These are phyloP conservation scores for Myochromella boudieri DNA, from an alignment of 768 basidiomycete species.

Conservation along the genomic window DNA sequence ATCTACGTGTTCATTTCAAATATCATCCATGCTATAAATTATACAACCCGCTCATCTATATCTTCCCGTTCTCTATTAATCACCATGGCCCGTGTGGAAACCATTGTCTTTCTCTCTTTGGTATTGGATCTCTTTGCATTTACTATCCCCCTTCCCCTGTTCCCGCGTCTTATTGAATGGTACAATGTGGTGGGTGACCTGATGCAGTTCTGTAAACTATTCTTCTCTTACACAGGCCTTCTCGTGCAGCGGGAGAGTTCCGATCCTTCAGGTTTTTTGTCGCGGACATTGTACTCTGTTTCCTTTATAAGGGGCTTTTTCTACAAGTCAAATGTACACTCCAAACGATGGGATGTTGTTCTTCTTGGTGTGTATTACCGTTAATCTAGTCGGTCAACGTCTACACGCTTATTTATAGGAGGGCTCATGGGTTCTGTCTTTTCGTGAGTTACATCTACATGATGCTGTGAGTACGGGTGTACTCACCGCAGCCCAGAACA, in stretches of 20 bases:
- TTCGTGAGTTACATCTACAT: slow-evolving; percentile 56
- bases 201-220: not conserved
- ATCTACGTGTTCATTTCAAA: too few relatives aligned
- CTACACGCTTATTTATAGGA: slow-evolving; percentile 35
- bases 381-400: not conserved
- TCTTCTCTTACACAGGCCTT: slow-evolving; percentile 4
- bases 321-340: slow-evolving; percentile 56
- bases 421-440: slow-evolving; percentile 94
- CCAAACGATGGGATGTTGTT: slow-evolving; percentile 90
- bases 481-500: slow-evolving; percentile 50
- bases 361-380: slow-evolving; percentile 64
- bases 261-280: slow-evolving; percentile 69
- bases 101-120: slow-evolving; percentile 85
- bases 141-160: slow-evolving; percentile 93
- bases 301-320: slow-evolving; percentile 66
- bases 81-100: slow-evolving; percentile 68
- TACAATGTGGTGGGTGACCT: slow-evolving; percentile 62
- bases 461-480: slow-evolving; percentile 24
- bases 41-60: not conserved
- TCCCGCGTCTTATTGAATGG: slow-evolving; percentile 97
- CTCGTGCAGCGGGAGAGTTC: slow-evolving; percentile 78
- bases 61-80: too few relatives aligned
- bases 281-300: slow-evolving; percentile 65
- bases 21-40: slow-evolving; percentile 11
- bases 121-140: slow-evolving; percentile 90